Conservation (phyloP, 768 basidiomycete genomes). For the Tylopilus sp. region DNA sequence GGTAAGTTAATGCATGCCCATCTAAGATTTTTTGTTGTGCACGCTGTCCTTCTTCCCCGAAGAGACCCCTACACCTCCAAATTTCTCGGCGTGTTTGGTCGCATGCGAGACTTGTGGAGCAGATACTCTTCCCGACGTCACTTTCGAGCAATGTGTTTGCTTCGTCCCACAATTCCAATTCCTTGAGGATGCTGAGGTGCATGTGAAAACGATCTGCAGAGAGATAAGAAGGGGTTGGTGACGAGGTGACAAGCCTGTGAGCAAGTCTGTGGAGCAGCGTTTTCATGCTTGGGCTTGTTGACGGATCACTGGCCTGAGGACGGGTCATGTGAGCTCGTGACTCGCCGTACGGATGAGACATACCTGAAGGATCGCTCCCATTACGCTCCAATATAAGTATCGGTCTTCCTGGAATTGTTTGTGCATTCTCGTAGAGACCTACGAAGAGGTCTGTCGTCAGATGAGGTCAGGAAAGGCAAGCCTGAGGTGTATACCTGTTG, state of each 20-base stretch:
- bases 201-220: constrained; percentile 76
- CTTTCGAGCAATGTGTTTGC: constrained; percentile 65
- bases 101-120: constrained; percentile 66
- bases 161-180: constrained; percentile 66
- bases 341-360: constrained; percentile 1
- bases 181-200: constrained; percentile 66
- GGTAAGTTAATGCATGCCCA: constrained; percentile 41
- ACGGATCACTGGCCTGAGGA: constrained; percentile 66
- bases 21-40: constrained; percentile 59
- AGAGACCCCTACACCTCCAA: constrained; percentile 52
- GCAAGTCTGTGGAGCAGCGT: constrained; percentile 73
- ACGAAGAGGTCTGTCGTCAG: not conserved
- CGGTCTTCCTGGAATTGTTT: constrained; percentile 81
- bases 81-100: constrained; percentile 75
- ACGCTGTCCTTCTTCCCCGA: constrained; percentile 56
- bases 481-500: constrained; percentile 56
- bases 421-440: constrained; percentile 80
- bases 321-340: constrained; percentile 8
- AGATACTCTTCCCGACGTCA: constrained; percentile 65
- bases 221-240: constrained; percentile 58
- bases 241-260: constrained; percentile 64
- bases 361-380: constrained; percentile 79
- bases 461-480: constrained; percentile 2
- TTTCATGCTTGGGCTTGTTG: constrained; percentile 60
- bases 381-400: constrained; percentile 81